Evolutionary conservation across 176 grass and related monocot species (phyloP).

Genomic region (Urochloa ruziziensis): DNA sequence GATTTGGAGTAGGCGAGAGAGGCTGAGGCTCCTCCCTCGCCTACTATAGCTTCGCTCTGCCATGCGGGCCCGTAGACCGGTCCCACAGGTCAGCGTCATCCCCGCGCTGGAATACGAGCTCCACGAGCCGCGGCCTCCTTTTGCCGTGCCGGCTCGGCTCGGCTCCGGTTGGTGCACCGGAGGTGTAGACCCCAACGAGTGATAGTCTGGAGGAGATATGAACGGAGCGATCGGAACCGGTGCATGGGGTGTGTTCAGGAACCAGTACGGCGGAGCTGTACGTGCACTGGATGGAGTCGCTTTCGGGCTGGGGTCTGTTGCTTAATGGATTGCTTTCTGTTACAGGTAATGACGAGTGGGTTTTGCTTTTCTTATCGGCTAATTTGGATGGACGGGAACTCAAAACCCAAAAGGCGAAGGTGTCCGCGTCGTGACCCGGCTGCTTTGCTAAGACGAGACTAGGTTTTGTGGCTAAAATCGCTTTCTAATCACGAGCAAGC

Average conservation of each 20-base stretch:
- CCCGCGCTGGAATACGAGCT: neutral
- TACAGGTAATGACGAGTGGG: neutral
- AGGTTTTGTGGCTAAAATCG: slow-evolving; percentile 3
- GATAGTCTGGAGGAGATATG: neutral
- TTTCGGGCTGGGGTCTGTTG: neutral
- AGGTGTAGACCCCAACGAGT: neutral
- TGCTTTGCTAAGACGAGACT: slow-evolving; percentile 27
- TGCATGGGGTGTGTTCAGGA: neutral
- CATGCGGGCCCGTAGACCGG: neutral
- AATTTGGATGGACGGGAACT: slow-evolving; percentile 12
- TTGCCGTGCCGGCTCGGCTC: slow-evolving; percentile 23
- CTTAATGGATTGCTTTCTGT: neutral
- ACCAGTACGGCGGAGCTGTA: neutral
- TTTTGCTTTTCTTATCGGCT: neutral
- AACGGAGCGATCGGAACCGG: neutral
- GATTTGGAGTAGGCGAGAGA: slow-evolving; percentile 29
- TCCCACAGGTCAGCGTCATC: slow-evolving; percentile 24
- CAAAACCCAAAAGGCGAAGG: neutral
- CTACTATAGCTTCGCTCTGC: slow-evolving; percentile 21
- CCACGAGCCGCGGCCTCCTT: slow-evolving; percentile 23
- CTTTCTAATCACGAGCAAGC: neutral
- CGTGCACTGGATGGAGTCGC: neutral
- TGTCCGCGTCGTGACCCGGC: neutral
- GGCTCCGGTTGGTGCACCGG: slow-evolving; percentile 2
- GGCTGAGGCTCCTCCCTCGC: neutral